Percentiles rank a stretch among this genome's conserved stretches.
Conservation (phyloP, 2,329 filamentous ascomycete species). For the Fusarium tjaetaba region DNA sequence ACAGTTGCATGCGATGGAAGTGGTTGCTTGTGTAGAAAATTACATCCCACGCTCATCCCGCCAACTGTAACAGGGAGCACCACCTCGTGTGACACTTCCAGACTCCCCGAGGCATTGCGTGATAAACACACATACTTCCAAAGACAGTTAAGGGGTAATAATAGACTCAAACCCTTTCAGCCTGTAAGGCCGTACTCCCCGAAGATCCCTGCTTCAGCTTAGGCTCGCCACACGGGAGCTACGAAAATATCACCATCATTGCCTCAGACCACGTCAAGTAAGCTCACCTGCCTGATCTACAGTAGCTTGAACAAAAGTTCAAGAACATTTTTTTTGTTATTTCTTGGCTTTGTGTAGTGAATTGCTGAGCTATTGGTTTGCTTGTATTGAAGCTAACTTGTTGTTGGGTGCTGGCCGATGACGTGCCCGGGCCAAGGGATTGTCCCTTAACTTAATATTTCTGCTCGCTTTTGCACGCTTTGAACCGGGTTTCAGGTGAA, state of each 20-base stretch:
- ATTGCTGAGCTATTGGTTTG: conserved; percentile 3
- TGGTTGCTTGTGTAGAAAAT: background rate
- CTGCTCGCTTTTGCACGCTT: conserved; percentile 13
- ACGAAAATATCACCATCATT: conserved; percentile 23
- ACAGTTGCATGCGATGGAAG: background rate
- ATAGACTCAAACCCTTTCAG: background rate
- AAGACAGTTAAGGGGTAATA: background rate
- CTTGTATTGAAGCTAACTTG: conserved; percentile 4
- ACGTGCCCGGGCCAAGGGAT: conserved; percentile 27
- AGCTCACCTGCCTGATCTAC: conserved; percentile 32
- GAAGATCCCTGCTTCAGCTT: conserved; percentile 11
- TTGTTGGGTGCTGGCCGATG: conserved; percentile 27
- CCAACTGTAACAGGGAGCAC: background rate
- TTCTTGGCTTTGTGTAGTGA: conserved; percentile 9
- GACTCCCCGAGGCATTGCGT: conserved; percentile 2
- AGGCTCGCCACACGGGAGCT: background rate
- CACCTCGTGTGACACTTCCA: conserved; percentile 14
- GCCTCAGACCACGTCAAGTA: conserved; percentile 18
- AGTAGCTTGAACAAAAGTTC: conserved; percentile 10
- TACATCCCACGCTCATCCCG: background rate
- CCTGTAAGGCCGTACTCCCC: conserved; percentile 33
- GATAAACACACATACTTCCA: background rate
- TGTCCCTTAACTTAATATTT: background rate
- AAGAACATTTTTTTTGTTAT: background rate
- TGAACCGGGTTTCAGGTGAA: background rate